Percentiles rank a stretch among this genome's conserved stretches.
phyloP scores from a whole-genome alignment of 768 basidiomycete genomes.

The Mycena amicta region DNA sequence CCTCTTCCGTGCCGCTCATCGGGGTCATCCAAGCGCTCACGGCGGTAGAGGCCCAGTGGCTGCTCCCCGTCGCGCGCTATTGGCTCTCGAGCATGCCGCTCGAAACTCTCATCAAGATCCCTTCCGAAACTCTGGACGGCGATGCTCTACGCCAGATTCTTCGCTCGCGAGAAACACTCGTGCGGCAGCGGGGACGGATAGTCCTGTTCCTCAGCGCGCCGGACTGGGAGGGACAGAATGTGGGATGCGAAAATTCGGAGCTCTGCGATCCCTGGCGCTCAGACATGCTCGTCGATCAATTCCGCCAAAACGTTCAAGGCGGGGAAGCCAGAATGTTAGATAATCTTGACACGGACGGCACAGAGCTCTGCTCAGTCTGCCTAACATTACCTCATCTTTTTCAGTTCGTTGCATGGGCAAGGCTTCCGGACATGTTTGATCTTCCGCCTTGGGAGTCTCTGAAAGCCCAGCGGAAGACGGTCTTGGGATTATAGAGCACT shows the following conservation, averaged over 20 bases:
- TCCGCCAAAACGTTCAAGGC: too few relatives aligned
- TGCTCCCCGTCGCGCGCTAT: not conserved
- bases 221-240: too few relatives aligned
- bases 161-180: not conserved
- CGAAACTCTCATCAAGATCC: not conserved
- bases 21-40: not conserved
- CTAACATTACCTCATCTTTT: too few relatives aligned
- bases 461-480: not conserved
- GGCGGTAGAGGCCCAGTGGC: not conserved
- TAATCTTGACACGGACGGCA: too few relatives aligned
- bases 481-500: not conserved
- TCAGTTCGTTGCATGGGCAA: too few relatives aligned
- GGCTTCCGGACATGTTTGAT: not conserved
- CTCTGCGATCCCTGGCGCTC: too few relatives aligned
- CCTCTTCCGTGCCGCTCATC: not conserved
- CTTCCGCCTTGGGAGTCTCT: not conserved
- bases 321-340: too few relatives aligned
- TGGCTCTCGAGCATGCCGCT: not conserved
- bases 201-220: too few relatives aligned
- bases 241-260: too few relatives aligned
- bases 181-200: too few relatives aligned
- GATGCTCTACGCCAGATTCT: not conserved
- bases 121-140: not conserved
- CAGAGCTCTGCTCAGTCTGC: too few relatives aligned
- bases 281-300: too few relatives aligned